phyloP scores from a whole-genome alignment of 805 yeast species.

The Spathaspora arborariae region DNA sequence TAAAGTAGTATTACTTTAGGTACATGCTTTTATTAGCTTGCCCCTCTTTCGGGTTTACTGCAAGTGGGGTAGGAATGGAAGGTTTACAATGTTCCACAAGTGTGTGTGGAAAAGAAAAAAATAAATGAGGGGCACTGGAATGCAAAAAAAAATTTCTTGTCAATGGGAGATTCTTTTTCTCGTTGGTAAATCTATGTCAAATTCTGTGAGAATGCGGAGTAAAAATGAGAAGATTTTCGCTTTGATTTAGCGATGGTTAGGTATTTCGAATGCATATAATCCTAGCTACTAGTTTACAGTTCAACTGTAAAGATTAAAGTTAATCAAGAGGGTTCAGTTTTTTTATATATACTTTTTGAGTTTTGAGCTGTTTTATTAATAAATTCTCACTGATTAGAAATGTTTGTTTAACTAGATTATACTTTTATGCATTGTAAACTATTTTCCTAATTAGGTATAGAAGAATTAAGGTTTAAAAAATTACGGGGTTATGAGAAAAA shows the following conservation, averaged over 20 bases:
- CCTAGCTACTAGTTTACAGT: too few species aligned
- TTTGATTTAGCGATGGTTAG: neutral
- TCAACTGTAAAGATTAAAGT: too few species aligned
- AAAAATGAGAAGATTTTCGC: neutral
- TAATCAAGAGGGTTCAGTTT: too few species aligned
- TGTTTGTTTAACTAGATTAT: neutral
- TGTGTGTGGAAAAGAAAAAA: neutral
- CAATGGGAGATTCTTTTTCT: neutral
- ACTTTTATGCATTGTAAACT: too few species aligned
- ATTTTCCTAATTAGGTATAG: neutral
- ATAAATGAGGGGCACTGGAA: neutral
- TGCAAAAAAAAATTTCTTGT: neutral
- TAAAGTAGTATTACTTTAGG: neutral
- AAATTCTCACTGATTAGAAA: too few species aligned
- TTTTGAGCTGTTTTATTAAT: too few species aligned
- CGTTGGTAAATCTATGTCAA: neutral
- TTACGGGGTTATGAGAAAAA: too few species aligned
- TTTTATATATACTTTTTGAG: too few species aligned
- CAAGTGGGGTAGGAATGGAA: constrained; percentile 1
- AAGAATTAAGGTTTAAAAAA: too few species aligned
- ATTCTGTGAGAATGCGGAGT: neutral
- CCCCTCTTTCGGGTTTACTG: neutral
- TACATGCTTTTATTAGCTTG: neutral
- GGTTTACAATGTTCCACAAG: neutral
- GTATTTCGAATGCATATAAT: too few species aligned